phyloP scores from a whole-genome alignment of 495 filamentous ascomycete genomes.

The Neurospora africana region DNA sequence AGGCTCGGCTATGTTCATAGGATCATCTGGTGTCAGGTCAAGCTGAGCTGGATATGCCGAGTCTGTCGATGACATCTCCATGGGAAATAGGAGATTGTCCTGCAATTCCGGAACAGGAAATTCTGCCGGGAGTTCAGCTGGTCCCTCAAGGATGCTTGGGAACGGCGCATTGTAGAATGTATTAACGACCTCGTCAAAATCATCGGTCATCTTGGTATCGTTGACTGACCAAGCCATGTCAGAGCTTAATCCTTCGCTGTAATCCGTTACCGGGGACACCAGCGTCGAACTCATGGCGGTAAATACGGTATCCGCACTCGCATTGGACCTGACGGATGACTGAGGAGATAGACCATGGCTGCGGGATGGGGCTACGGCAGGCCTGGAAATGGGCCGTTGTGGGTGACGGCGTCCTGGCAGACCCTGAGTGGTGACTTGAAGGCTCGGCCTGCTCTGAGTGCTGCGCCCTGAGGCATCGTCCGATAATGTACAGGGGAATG shows the following conservation, averaged over 20 bases:
- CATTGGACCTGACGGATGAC: slow-evolving; percentile 29
- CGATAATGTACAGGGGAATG: background rate
- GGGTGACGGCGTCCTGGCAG: slow-evolving; percentile 14
- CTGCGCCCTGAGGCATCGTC: slow-evolving; percentile 4
- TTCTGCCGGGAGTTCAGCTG: slow-evolving; percentile 29
- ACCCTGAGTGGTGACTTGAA: slow-evolving; percentile 22
- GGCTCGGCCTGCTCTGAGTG: slow-evolving; percentile 8
- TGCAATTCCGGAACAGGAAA: slow-evolving; percentile 7
- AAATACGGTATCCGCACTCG: slow-evolving; percentile 22
- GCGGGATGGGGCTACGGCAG: slow-evolving; percentile 8
- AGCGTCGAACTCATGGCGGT: slow-evolving; percentile 6
- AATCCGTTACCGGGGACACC: slow-evolving; percentile 25
- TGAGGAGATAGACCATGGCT: slow-evolving; percentile 28
- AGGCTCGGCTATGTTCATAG: slow-evolving; percentile 6
- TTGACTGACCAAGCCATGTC: background rate
- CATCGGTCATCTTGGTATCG: background rate
- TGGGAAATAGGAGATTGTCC: slow-evolving; percentile 19
- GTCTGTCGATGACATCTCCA: slow-evolving; percentile 16
- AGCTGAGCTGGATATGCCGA: slow-evolving; percentile 23
- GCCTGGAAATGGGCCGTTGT: slow-evolving; percentile 11
- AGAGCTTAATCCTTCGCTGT: slow-evolving; percentile 12
- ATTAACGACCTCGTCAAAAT: background rate
- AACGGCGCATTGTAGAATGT: background rate
- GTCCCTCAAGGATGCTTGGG: background rate
- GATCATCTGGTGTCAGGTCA: slow-evolving; percentile 16